Percentiles rank a stretch among this genome's conserved stretches.
These are phyloP conservation scores for Cydonia oblonga DNA, from an alignment of 331 rosid species.

Conservation along the genomic window DNA sequence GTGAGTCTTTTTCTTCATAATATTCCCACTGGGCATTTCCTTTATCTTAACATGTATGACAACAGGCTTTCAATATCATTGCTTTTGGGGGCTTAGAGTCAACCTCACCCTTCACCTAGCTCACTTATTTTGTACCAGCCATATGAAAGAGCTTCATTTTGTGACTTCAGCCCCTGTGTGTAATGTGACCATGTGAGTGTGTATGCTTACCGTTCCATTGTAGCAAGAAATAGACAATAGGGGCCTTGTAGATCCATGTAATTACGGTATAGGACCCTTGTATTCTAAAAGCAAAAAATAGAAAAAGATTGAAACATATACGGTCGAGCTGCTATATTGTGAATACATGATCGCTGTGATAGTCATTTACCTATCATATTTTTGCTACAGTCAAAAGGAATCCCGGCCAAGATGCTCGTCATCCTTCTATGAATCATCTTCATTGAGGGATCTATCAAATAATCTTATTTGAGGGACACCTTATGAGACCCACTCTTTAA, in stretches of 20 bases:
- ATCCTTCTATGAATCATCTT: neutral
- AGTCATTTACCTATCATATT: neutral
- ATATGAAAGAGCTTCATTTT: neutral
- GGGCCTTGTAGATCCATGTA: neutral
- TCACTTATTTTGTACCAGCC: neutral
- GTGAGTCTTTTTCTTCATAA: neutral
- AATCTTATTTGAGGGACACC: neutral
- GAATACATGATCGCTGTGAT: no score
- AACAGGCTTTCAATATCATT: neutral
- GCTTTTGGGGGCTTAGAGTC: neutral
- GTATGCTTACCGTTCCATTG: neutral
- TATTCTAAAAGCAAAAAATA: neutral
- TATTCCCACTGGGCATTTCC: slow-evolving; percentile 13
- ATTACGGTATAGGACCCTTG: neutral
- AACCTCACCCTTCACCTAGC: neutral
- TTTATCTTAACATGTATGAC: neutral
- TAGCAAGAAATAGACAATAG: neutral
- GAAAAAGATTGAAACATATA: neutral
- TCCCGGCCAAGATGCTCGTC: neutral
- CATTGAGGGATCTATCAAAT: neutral
- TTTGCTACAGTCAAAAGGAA: neutral
- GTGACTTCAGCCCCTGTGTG: neutral
- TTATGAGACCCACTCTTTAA: no score
- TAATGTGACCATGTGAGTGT: neutral
- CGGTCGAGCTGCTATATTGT: no score